Base-by-base conservation (phyloP, 1,284 basidiomycete genomes). In the Cutaneotrichosporon cutaneum region DNA sequence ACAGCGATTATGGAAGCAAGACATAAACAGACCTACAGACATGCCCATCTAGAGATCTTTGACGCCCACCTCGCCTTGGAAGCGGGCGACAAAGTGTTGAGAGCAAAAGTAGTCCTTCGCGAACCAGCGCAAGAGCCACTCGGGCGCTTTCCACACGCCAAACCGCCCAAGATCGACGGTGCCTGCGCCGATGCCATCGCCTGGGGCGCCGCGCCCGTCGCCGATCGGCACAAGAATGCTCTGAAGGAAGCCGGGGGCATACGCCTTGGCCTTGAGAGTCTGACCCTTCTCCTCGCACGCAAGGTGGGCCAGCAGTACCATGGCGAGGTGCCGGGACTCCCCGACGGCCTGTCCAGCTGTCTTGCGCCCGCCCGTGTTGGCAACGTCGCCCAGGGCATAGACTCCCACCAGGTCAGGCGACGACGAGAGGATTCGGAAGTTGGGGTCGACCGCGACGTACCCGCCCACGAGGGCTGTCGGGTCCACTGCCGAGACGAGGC, bases 371-470 rank as follows among this genome's bases (percentile, higher is more conserved):
- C 44, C 27, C 14, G 42, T 39, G 21, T 11, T 36, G n/a, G 39
- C 36, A 36, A 68, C 71, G 60, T 80, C 78, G 16, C 78, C 77
- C 53, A 73, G 68, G 4, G 78, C 75, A 51, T 73, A 79, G 56
- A 72, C 72, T n/a, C 56, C 59, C 24, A 44, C 62, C 18, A 71
- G 63, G 11, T 4, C 11, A 4, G 35, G 35, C 11, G 16, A 13
- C 6, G 30, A 30, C 11, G 69, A 14, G 53, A 67, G 61, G 45
- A 73, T 71, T 55, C 66, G 64, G 32, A 79, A 66, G 51, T 68
- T 68, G 32, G 72, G 67, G 54, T 78, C 70, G 30, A 82, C 80
- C 16, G 64, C 68, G 2, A 65, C 27, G 39, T 67, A 81, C 70
- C 51, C 77, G 65, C 27, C 74, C 70, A 39, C 73, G 6, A 13